phyloP scores from a whole-genome alignment of 108 stramenopile species.

The Nitzschia sp. region DNA sequence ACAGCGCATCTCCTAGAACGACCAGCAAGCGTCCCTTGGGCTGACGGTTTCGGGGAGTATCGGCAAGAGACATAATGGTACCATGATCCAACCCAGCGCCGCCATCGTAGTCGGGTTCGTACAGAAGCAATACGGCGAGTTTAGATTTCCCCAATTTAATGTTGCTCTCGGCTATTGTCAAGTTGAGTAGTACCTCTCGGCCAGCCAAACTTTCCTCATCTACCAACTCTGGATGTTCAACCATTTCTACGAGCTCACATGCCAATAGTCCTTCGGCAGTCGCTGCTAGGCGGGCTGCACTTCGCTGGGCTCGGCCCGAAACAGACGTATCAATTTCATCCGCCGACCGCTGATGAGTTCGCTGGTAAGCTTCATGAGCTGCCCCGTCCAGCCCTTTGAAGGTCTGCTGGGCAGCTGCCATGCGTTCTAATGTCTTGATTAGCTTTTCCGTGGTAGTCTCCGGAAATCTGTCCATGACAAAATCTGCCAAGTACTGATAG shows the following conservation, averaged over 20 bases:
- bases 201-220: conserved; percentile 46
- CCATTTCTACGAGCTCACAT: conserved; percentile 78
- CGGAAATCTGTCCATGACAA: conserved; percentile 11
- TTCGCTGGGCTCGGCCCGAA: conserved; percentile 70
- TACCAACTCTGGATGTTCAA: conserved; percentile 17
- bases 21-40: conserved; percentile 59
- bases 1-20: conserved; percentile 43
- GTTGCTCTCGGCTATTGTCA: conserved; percentile 20
- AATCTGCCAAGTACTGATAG: conserved; percentile 18
- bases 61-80: conserved; percentile 41
- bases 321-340: conserved; percentile 49
- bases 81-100: conserved; percentile 77
- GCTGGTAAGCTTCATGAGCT: conserved; percentile 83
- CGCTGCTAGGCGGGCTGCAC: conserved; percentile 66
- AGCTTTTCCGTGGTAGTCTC: conserved; percentile 12
- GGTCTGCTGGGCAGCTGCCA: conserved; percentile 63
- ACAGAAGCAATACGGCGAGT: conserved; percentile 63
- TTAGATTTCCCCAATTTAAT: conserved; percentile 18
- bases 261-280: conserved; percentile 71
- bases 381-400: conserved; percentile 82
- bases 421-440: conserved; percentile 44
- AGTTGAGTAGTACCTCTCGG: conserved; percentile 47
- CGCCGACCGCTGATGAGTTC: conserved; percentile 60
- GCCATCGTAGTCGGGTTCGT: conserved; percentile 67
- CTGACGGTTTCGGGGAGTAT: not conserved